Conservation (phyloP, 768 basidiomycete genomes). For the Zangia roseola region DNA sequence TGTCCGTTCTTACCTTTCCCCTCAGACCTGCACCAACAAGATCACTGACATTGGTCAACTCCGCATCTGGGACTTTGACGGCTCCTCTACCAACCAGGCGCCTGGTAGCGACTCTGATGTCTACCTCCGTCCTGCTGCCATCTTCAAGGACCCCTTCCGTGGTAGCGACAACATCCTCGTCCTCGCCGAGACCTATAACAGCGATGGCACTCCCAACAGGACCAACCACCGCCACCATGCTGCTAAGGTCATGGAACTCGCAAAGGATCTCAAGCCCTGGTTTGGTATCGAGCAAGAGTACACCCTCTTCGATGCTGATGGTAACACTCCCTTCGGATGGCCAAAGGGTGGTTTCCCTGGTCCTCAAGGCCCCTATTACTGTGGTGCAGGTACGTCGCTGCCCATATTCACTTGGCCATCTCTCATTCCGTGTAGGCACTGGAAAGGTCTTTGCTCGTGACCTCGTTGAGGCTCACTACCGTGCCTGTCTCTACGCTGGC, state of each 20-base stretch:
- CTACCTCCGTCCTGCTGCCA: slow-evolving; percentile 94
- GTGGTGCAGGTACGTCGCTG: slow-evolving; percentile 77
- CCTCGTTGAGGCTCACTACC: slow-evolving; percentile 98
- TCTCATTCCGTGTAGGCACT: slow-evolving; percentile 55
- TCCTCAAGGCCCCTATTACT: slow-evolving; percentile 99
- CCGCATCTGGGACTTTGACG: slow-evolving; percentile 99
- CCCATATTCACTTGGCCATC: background rate
- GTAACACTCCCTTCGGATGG: slow-evolving; percentile 83
- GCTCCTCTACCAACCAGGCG: slow-evolving; percentile 96
- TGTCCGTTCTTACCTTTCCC: background rate
- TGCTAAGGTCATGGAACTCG: slow-evolving; percentile 93
- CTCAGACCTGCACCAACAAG: slow-evolving; percentile 82
- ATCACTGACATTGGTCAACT: slow-evolving; percentile 87
- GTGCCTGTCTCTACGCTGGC: slow-evolving; percentile 91
- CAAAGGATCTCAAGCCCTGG: slow-evolving; percentile 82
- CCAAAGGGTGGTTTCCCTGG: slow-evolving; percentile 99
- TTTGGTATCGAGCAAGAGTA: slow-evolving; percentile 99
- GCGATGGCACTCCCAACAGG: slow-evolving; percentile 95
- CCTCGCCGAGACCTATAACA: slow-evolving; percentile 97
- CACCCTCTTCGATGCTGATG: slow-evolving; percentile 94
- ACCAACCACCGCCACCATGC: slow-evolving; percentile 95
- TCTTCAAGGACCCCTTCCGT: slow-evolving; percentile 99
- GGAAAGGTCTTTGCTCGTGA: slow-evolving; percentile 99
- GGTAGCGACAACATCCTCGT: slow-evolving; percentile 97
- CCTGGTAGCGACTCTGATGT: slow-evolving; percentile 95